phyloP scores from a whole-genome alignment of 768 basidiomycete genomes.

The Kwoniella heveanensis region DNA sequence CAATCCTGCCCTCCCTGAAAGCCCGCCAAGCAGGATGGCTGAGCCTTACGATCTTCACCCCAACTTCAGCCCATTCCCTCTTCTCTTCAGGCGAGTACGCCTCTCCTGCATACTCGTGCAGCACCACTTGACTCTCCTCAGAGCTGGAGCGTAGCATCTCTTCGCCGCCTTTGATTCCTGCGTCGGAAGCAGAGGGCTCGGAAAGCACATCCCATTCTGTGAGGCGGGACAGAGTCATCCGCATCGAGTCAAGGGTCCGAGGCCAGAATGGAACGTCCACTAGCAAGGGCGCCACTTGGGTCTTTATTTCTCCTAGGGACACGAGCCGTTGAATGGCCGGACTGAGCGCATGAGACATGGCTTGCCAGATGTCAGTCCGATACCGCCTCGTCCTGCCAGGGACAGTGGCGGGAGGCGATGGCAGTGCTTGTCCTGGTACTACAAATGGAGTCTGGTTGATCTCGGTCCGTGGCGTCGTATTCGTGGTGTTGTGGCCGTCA shows the following conservation, averaged over 20 bases:
- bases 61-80: constrained; percentile 30
- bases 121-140: neutral
- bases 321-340: constrained; percentile 36
- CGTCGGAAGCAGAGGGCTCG: neutral
- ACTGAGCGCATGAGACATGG: constrained; percentile 28
- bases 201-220: constrained; percentile 28
- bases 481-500: constrained; percentile 9
- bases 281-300: constrained; percentile 28
- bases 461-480: constrained; percentile 18
- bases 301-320: constrained; percentile 32
- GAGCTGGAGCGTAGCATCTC: neutral
- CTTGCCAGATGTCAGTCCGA: constrained; percentile 33
- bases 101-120: neutral
- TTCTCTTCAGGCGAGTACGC: constrained; percentile 19
- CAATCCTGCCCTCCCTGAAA: constrained; percentile 26
- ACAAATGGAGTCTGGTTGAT: constrained; percentile 10
- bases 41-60: constrained; percentile 28
- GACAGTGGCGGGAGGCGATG: constrained; percentile 19
- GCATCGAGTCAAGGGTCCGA: constrained; percentile 17
- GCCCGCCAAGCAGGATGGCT: constrained; percentile 40
- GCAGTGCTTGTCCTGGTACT: constrained; percentile 2
- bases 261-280: constrained; percentile 37
- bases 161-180: neutral
- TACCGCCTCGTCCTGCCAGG: constrained; percentile 10
- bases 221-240: constrained; percentile 8